Base-by-base conservation (phyloP, 768 basidiomycete species). In the Rhodotorula taiwanensis region DNA sequence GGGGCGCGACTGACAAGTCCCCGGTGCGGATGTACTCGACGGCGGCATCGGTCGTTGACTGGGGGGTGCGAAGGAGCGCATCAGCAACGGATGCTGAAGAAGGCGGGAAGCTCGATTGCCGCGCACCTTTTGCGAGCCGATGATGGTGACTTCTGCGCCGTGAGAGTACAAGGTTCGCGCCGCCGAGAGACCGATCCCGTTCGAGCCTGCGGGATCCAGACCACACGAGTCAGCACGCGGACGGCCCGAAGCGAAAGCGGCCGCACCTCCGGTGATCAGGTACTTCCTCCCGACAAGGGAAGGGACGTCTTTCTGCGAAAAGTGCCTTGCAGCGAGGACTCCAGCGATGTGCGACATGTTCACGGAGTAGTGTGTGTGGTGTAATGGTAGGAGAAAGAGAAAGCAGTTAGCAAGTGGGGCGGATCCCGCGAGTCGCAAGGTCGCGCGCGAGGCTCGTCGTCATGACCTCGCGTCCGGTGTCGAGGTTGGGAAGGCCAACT, bases 21-120 rank as follows among this genome's bases (percentile, higher is more conserved):
- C 66, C 66, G 0, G 54, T 52, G 39, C 57, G 47, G 62, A 68
- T 68, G 62, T 68, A 68, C 21, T 8, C 23, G 16, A 53, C 3
- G 2, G 61, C 66, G 2, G 49, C 45, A 23, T 56, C 54, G 13
- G 55, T 41, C 15, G 48, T 52, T 2, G 31, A 44, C 20, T 60
- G 34, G n/a, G n/a, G n/a, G n/a, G n/a, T n/a, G n/a, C n/a, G n/a
- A n/a, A n/a, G n/a, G n/a, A n/a, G n/a, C n/a, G n/a, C 33, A 16
- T 39, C 36, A 39, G 36, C 9, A 10, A 9, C 36, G 36, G 36
- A 39, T 39, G 36, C 36, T 39, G 36, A 16, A 39, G 36, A 16
- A 39, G 10, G 36, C 10, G 16, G 36, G 36, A 39, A 39, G 36
- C 9, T 39, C 36, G 36, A 39, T 16, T 39, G 36, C 36, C 9